phyloP scores from a whole-genome alignment of 768 basidiomycete species.

The Lentinula detonsa region DNA sequence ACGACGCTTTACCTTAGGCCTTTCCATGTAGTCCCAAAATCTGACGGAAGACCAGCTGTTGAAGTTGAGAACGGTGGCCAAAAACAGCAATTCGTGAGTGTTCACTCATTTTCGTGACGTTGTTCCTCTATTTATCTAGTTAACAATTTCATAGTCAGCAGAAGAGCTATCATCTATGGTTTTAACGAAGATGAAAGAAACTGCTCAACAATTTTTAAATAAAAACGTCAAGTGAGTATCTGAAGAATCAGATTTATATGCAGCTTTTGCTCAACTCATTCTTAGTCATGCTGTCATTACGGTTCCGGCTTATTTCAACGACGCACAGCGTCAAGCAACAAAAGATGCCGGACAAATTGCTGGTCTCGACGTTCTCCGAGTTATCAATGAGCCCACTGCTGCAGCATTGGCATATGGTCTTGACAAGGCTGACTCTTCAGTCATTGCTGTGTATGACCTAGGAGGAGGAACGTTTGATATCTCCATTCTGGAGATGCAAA shows the following conservation, averaged over 20 bases:
- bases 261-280: conserved; percentile 3
- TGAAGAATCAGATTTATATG: background rate
- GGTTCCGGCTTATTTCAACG: conserved; percentile 99
- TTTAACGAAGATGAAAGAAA: conserved; percentile 90
- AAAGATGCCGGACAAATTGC: conserved; percentile 98
- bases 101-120: background rate
- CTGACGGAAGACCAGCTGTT: conserved; percentile 74
- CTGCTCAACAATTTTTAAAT: conserved; percentile 88
- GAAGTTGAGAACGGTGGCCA: conserved; percentile 86
- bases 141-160: conserved; percentile 49
- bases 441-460: conserved; percentile 98
- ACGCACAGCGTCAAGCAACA: conserved; percentile 98
- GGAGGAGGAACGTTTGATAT: conserved; percentile 99
- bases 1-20: conserved; percentile 44
- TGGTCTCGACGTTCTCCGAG: conserved; percentile 94
- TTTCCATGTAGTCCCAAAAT: conserved; percentile 67
- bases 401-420: conserved; percentile 98
- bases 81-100: conserved; percentile 72
- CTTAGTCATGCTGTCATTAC: conserved; percentile 83
- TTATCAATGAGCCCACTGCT: conserved; percentile 98
- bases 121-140: background rate
- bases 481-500: conserved; percentile 98
- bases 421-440: conserved; percentile 74
- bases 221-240: conserved; percentile 86
- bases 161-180: conserved; percentile 89